Conservation (phyloP, 1,284 basidiomycete genomes). For the Tausonia pullulans region DNA sequence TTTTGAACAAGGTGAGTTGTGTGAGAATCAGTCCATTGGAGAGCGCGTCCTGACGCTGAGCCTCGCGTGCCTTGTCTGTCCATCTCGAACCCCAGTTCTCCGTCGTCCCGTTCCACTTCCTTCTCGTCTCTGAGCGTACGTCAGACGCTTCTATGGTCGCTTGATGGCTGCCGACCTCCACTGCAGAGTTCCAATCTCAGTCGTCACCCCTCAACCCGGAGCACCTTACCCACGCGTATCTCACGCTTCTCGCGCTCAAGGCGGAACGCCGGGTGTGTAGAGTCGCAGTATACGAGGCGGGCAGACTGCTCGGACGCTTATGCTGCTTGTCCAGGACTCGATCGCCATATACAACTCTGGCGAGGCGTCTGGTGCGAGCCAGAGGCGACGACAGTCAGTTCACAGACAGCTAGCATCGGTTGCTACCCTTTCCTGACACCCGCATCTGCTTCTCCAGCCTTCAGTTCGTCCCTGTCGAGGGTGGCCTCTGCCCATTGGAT, state of each 20-base stretch:
- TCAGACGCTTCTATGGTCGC: not conserved
- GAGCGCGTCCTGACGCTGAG: too few relatives aligned
- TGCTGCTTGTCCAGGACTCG: not conserved
- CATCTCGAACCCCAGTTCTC: not conserved
- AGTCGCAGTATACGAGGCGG: too few relatives aligned
- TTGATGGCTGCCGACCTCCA: not conserved
- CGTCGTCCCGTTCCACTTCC: slow-evolving; percentile 10
- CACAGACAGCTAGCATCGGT: not conserved
- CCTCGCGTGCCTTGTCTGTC: too few relatives aligned
- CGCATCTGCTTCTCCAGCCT: not conserved
- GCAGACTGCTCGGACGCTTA: too few relatives aligned
- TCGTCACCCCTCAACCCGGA: slow-evolving; percentile 10
- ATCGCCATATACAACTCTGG: slow-evolving; percentile 15
- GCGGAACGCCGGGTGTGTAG: not conserved
- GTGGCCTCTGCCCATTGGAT: not conserved
- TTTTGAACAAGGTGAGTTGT: slow-evolving; percentile 7
- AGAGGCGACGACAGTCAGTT: slow-evolving; percentile 9
- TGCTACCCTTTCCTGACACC: not conserved
- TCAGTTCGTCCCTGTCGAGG: slow-evolving; percentile 3
- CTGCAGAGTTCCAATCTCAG: slow-evolving; percentile 14
- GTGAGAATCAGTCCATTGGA: too few relatives aligned
- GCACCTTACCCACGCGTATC: slow-evolving; percentile 15
- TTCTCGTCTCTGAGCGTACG: slow-evolving; percentile 13
- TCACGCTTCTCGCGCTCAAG: slow-evolving; percentile 11
- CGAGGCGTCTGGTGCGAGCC: slow-evolving; percentile 9